Evolutionary conservation across 257 asterid species (phyloP).

Genomic region (Vinca minor): DNA sequence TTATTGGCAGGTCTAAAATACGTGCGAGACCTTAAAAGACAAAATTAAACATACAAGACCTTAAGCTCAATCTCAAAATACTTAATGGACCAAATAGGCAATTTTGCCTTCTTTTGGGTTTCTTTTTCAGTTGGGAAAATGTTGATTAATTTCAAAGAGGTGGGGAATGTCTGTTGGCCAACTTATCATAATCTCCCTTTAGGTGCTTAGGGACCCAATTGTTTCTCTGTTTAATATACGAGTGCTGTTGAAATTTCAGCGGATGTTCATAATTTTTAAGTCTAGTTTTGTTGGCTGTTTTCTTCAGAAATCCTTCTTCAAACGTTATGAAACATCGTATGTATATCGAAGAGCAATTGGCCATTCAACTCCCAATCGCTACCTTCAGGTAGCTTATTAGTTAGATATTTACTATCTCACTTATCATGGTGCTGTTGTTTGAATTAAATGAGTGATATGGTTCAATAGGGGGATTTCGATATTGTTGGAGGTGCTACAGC

Average conservation of each 20-base stretch:
- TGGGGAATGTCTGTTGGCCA: neutral
- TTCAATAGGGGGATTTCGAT: conserved; percentile 79
- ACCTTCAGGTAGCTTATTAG: conserved; percentile 60
- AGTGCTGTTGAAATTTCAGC: neutral
- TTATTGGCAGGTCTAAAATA: too few relatives aligned
- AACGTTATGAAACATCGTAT: conserved; percentile 76
- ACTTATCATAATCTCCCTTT: neutral
- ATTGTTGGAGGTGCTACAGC: conserved; percentile 85
- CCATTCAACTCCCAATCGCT: conserved; percentile 92
- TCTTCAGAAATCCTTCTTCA: conserved; percentile 64
- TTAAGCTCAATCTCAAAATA: too few relatives aligned
- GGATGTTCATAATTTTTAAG: neutral
- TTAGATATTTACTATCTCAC: conserved; percentile 9
- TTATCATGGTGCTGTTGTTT: neutral
- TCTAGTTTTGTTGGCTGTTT: neutral
- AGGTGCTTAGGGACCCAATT: neutral
- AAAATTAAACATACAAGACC: too few relatives aligned
- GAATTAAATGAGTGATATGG: conserved; percentile 9
- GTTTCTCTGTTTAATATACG: neutral
- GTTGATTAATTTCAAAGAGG: too few relatives aligned
- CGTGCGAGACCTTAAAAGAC: too few relatives aligned
- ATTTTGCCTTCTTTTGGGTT: too few relatives aligned
- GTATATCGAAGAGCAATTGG: conserved; percentile 90
- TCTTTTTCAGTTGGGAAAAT: too few relatives aligned
- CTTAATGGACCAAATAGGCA: too few relatives aligned